These are phyloP conservation scores for Hericium alpestre DNA, from an alignment of 768 basidiomycete species.

Conservation along the genomic window DNA sequence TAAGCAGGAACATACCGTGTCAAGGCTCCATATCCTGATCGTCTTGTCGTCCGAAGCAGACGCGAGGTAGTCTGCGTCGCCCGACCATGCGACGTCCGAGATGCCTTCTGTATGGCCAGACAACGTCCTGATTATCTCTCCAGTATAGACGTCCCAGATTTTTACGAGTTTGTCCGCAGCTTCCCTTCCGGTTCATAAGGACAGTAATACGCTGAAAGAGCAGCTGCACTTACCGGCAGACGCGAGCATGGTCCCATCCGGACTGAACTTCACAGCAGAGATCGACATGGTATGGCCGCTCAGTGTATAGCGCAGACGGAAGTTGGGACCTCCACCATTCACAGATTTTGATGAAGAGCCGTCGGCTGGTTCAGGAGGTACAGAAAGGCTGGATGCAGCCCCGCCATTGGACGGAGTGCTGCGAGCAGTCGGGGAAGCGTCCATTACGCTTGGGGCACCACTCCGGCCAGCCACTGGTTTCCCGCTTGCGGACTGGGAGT, in stretches of 20 bases:
- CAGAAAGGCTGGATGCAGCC: too few species aligned
- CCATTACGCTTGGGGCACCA: too few species aligned
- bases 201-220: background rate
- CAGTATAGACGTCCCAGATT: constrained; percentile 66
- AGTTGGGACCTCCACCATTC: constrained; percentile 22
- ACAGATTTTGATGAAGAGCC: background rate
- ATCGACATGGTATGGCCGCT: constrained; percentile 79
- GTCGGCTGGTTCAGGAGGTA: too few species aligned
- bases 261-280: constrained; percentile 82
- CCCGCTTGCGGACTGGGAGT: too few species aligned
- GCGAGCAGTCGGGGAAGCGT: too few species aligned
- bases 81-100: constrained; percentile 85
- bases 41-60: constrained; percentile 92
- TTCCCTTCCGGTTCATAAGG: constrained; percentile 35
- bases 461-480: too few species aligned
- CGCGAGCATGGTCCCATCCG: constrained; percentile 71
- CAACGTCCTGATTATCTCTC: constrained; percentile 63
- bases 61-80: constrained; percentile 72
- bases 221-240: constrained; percentile 59
- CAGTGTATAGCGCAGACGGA: constrained; percentile 49
- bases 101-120: constrained; percentile 73
- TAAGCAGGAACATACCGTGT: constrained; percentile 32
- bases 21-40: constrained; percentile 75
- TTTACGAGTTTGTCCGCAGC: constrained; percentile 79
- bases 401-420: too few species aligned